Evolutionary conservation across 495 filamentous ascomycete species (phyloP).

Genomic region (Glutinoglossum americanum): DNA sequence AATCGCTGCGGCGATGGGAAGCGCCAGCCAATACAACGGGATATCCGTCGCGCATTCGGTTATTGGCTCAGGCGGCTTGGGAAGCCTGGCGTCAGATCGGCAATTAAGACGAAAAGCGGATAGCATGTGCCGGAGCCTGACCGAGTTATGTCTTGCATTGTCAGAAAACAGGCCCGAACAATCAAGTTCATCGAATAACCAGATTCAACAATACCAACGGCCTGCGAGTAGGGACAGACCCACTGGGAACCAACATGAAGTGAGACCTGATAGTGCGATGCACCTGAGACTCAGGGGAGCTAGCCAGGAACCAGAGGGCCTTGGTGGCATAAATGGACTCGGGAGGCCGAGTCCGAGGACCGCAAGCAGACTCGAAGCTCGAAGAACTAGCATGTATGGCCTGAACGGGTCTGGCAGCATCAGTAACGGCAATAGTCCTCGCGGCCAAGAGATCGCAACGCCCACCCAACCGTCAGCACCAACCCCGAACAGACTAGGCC

Average conservation of each 20-base stretch:
- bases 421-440: conserved; percentile 12
- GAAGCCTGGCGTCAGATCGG: conserved; percentile 40
- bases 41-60: conserved; percentile 17
- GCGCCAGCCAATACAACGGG: conserved; percentile 11
- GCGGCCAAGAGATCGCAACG: conserved; percentile 15
- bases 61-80: conserved; percentile 21
- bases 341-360: conserved; percentile 34
- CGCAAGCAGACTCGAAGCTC: conserved; percentile 49
- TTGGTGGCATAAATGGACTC: background rate
- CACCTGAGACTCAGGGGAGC: background rate
- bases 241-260: background rate
- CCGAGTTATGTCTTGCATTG: conserved; percentile 75
- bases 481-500: conserved; percentile 15
- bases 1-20: conserved; percentile 52
- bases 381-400: conserved; percentile 38
- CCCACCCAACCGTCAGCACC: conserved; percentile 13
- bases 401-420: conserved; percentile 17
- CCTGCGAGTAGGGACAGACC: background rate
- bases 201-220: background rate
- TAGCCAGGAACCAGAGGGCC: background rate
- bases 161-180: conserved; percentile 24
- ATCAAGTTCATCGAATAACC: background rate
- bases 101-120: conserved; percentile 78
- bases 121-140: conserved; percentile 77
- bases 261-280: background rate